Conservation (phyloP, 768 basidiomycete genomes). For the Crepidotus variabilis region DNA sequence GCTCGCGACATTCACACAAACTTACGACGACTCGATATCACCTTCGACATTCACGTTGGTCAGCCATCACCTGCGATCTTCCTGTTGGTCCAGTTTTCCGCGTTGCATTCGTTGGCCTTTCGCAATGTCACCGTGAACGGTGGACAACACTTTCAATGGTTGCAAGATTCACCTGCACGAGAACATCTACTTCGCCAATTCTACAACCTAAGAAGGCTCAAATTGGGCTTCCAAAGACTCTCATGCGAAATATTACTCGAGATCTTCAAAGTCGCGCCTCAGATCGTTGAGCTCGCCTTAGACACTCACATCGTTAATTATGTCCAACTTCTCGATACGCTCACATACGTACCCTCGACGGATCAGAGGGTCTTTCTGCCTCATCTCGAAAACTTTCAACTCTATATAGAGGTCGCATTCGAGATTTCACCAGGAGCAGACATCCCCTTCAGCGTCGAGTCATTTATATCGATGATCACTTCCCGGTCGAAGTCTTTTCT, state of each 20-base stretch:
- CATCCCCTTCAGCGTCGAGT: background rate
- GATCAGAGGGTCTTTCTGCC: background rate
- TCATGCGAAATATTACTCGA: background rate
- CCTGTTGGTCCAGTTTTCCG: too few relatives aligned
- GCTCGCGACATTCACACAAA: too few relatives aligned
- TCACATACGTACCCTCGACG: background rate
- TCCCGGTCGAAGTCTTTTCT: background rate
- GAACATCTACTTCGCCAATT: background rate
- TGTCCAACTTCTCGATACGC: background rate
- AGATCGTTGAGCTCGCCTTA: background rate
- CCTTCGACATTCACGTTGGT: too few relatives aligned
- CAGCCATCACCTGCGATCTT: too few relatives aligned
- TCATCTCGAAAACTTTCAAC: background rate
- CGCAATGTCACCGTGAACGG: too few relatives aligned
- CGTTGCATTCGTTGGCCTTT: too few relatives aligned
- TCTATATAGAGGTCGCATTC: background rate
- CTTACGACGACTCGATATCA: too few relatives aligned
- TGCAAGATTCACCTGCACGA: background rate
- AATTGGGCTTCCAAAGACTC: constrained; percentile 1
- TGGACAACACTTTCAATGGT: background rate
- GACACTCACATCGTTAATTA: background rate
- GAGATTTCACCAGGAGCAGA: background rate
- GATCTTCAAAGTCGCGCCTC: background rate
- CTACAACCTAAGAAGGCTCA: background rate
- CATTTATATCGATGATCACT: background rate